Base-by-base conservation (phyloP, 1,284 basidiomycete genomes). In the Cryptococcus deneoformans region DNA sequence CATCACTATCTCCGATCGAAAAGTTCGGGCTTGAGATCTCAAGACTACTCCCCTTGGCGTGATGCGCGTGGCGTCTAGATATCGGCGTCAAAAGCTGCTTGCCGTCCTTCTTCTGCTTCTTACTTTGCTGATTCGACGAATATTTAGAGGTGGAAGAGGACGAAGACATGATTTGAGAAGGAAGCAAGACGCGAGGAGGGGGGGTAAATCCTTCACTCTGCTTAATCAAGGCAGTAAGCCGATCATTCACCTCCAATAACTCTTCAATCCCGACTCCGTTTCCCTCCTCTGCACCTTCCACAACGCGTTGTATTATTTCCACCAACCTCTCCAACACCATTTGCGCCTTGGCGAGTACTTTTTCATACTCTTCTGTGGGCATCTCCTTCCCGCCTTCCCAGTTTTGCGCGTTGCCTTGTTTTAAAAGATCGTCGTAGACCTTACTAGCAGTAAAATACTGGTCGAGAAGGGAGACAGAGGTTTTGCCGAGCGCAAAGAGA, bases 221-320 rank as follows among this genome's bases (percentile, higher is more conserved):
- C 2, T 74, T 70, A 38, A 81, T 56, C 34, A 85, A 76, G 0
- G 77, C 74, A 5, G 83, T 84, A 10, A 94, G 77, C 44, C 81
- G 78, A 69, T 95, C 91, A 67, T 90, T 91, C 46, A 91, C 76
- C 2, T 66, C 76, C 7, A 94, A 80, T 20, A 92, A 78, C 16
- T 79, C 77, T 16, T 70, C 69, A 0, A 84, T 81, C 20, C 20
- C 20, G 20, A 20, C 20, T 20, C 20, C 20, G 20, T 20, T 20
- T 20, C n/a, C n/a, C 57, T 88, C 86, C n/a, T 80, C 1, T 83
- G 84, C 20, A 79, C 78, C 64, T 85, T 80, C 50, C 88, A 84
- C 61, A 85, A 72, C 52, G 81, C 46, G 6, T 24, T 47, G 16
- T 14, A 47, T 47, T 7, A 20, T 29, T 35, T 47, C 79, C 37